phyloP scores from a whole-genome alignment of 805 yeast species.

The Wickerhamiella cacticola region DNA sequence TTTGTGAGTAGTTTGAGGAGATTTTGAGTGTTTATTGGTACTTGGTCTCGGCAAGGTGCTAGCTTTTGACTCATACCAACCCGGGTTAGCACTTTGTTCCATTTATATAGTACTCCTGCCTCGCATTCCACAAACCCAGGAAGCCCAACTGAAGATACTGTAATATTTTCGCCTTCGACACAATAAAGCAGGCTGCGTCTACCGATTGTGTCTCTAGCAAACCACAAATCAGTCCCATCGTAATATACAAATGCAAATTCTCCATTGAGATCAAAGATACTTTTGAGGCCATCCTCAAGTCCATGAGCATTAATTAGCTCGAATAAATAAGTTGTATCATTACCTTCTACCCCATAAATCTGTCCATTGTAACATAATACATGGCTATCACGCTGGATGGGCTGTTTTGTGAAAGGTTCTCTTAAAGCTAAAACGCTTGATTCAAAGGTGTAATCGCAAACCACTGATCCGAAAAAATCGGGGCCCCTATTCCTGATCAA shows the following conservation, averaged over 20 bases:
- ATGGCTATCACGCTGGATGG: conserved; percentile 32
- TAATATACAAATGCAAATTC: conserved; percentile 62
- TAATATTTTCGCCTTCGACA: conserved; percentile 18
- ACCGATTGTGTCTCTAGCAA: conserved; percentile 79
- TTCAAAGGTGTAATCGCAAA: conserved; percentile 9
- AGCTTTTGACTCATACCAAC: background rate
- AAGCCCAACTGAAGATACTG: conserved; percentile 16
- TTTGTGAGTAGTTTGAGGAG: conserved; percentile 6
- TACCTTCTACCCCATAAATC: conserved; percentile 47
- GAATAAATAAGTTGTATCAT: conserved; percentile 53
- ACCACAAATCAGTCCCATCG: conserved; percentile 38
- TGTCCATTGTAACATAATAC: conserved; percentile 84
- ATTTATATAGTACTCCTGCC: conserved; percentile 19
- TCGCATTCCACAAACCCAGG: conserved; percentile 20
- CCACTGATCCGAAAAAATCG: conserved; percentile 17
- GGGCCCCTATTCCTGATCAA: conserved; percentile 25
- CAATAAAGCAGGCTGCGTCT: conserved; percentile 57
- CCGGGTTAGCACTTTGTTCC: background rate
- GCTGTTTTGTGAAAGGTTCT: conserved; percentile 69
- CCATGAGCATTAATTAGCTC: conserved; percentile 33
- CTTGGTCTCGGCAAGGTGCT: background rate
- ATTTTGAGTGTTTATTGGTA: background rate
- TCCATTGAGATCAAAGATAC: conserved; percentile 34
- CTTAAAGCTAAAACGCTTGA: conserved; percentile 67
- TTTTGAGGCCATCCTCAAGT: background rate